Evolutionary conservation across 2,329 filamentous ascomycete genomes (phyloP), one percentile per base, ranked within the genome.

Genomic region (Talaromyces albobiverticillius): DNA sequence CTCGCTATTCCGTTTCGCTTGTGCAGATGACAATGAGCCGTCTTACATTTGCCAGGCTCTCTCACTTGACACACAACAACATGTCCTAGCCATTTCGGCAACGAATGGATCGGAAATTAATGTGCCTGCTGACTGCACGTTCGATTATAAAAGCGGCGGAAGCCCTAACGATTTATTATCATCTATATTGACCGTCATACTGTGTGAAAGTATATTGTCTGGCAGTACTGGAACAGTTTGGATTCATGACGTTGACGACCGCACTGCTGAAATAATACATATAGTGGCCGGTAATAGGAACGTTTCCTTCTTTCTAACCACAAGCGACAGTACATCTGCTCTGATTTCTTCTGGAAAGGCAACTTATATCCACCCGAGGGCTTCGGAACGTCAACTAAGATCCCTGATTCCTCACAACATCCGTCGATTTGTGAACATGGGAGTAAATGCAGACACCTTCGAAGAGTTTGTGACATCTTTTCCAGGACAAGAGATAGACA

Each of bases 201-300:
- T 40, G 6, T 41, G 23, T 13, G 34, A 49, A 31, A 41, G 34
- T 16, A 23, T 41, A 40, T 22, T 49, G 7, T 16, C 20, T 14
- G 20, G 20, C 2, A 16, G n/a, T 16, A 41, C 16, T 10, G 34
- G 34, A 9, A 26, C 36, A 2, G 29, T 49, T 8, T 49, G 46
- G 46, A 41, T 49, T 4, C 46, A 49, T 31, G 29, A 49, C 29
- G 46, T 22, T 16, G 34, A 49, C 29, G 46, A 49, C n/a, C 18
- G 20, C 14, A 25, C 34, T 20, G 46, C 20, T 16, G 9, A 31
- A 14, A 29, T 49, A 4, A 40, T 49, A 31, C 18, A 8, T 13
- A 5, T 26, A 29, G 14, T 49, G 14, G 46, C 46, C 22, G 26
- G 29, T 22, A 32, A 16, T 26, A n/a, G 20, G 5, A 20, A 16